phyloP scores from a whole-genome alignment of 179 eudicot genomes.

The Drosera spatulata region DNA sequence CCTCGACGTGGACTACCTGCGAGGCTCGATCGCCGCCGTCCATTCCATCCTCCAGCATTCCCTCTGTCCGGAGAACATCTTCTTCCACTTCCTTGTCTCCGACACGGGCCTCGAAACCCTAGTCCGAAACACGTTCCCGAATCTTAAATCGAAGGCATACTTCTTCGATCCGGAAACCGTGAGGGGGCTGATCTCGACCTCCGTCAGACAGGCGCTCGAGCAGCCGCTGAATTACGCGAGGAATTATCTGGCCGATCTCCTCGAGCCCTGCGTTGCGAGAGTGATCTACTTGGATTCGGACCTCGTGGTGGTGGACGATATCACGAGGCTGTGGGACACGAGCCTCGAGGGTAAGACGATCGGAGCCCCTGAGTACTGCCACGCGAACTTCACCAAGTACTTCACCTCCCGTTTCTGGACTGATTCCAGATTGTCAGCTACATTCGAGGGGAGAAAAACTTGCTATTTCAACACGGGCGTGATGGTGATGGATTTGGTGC shows the following conservation, averaged over 20 bases:
- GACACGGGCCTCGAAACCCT: slow-evolving; percentile 73
- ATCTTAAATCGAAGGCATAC: slow-evolving; percentile 54
- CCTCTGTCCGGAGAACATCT: slow-evolving; percentile 70
- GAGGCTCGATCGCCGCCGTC: slow-evolving; percentile 88
- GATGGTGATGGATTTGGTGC: slow-evolving; percentile 73
- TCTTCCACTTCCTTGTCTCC: slow-evolving; percentile 79
- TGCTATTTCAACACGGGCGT: slow-evolving; percentile 97
- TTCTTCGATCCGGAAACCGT: slow-evolving; percentile 60
- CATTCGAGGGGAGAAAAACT: slow-evolving; percentile 27
- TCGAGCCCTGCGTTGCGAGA: slow-evolving; percentile 58
- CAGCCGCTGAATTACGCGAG: slow-evolving; percentile 89
- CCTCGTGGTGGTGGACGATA: slow-evolving; percentile 67
- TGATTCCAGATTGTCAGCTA: slow-evolving; percentile 24
- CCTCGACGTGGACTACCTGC: slow-evolving; percentile 73
- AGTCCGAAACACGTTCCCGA: slow-evolving; percentile 66
- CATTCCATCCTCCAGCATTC: slow-evolving; percentile 88
- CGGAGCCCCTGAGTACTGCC: slow-evolving; percentile 95
- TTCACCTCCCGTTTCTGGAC: slow-evolving; percentile 71
- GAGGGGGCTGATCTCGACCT: slow-evolving; percentile 57
- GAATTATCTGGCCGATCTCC: slow-evolving; percentile 70
- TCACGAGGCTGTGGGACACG: slow-evolving; percentile 55
- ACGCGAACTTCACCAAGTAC: slow-evolving; percentile 75
- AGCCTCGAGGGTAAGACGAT: slow-evolving; percentile 23
- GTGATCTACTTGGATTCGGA: slow-evolving; percentile 91
- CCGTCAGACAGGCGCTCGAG: slow-evolving; percentile 60